Percentiles rank a stretch among this genome's conserved stretches.
Evolutionary conservation across 1,284 basidiomycete species (phyloP).

Genomic region (Cryptococcus deneoformans): DNA sequence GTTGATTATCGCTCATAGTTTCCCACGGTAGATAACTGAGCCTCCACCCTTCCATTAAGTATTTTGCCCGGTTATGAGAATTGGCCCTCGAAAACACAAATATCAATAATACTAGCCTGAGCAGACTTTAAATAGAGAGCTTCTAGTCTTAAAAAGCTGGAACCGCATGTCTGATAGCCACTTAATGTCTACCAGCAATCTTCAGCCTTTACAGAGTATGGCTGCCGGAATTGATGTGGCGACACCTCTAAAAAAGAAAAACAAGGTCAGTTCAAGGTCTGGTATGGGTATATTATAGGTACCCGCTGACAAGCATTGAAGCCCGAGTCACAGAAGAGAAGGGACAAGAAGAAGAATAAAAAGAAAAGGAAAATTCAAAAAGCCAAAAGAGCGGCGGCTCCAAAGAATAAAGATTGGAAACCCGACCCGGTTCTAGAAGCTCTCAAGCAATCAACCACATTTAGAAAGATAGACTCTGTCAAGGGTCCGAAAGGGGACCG

Average conservation of each 20-base stretch:
- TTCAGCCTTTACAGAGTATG: no score
- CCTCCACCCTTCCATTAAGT: not conserved
- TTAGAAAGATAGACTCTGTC: not conserved
- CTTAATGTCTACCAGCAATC: no score
- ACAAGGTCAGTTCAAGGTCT: not conserved
- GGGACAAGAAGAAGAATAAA: slow-evolving; percentile 65
- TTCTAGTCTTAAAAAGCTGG: no score
- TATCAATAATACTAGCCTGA: no score
- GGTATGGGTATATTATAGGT: no score
- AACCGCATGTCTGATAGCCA: no score
- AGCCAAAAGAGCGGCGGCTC: slow-evolving; percentile 43
- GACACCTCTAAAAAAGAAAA: not conserved
- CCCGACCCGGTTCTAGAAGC: slow-evolving; percentile 17
- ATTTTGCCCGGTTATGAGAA: no score
- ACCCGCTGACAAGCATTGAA: slow-evolving; percentile 21
- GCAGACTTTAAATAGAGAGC: no score
- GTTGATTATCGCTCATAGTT: not conserved
- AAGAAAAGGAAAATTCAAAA: slow-evolving; percentile 58
- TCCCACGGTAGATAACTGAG: slow-evolving; percentile 3
- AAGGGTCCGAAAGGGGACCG: no score
- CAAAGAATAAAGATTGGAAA: slow-evolving; percentile 37
- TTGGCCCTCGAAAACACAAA: no score
- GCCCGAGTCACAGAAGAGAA: slow-evolving; percentile 62
- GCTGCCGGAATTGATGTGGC: no score
- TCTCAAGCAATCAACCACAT: slow-evolving; percentile 4